Percentiles rank a stretch among this genome's conserved stretches.
Evolutionary conservation across 2,329 filamentous ascomycete species (phyloP).

Genomic region (Aspergillus luchuensis): DNA sequence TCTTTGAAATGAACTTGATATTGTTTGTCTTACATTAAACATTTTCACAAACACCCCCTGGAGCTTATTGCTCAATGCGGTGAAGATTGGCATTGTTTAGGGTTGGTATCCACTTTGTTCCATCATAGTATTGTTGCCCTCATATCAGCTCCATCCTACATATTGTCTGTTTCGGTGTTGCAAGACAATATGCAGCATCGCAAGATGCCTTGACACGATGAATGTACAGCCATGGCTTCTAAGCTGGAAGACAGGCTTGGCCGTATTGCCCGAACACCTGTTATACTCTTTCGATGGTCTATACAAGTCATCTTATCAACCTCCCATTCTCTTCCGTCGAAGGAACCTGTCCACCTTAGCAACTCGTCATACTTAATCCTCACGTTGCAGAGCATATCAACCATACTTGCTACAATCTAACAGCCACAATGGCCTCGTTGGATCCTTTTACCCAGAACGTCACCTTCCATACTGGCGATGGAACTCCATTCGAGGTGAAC

Average conservation of each 20-base stretch:
- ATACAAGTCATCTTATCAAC: conserved; percentile 14
- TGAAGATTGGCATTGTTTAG: conserved; percentile 14
- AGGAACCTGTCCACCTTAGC: neutral
- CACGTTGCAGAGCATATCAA: conserved; percentile 6
- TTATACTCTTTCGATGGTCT: conserved; percentile 8
- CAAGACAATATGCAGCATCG: conserved; percentile 12
- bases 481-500: conserved; percentile 43
- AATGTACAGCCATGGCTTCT: neutral
- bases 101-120: neutral
- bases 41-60: neutral
- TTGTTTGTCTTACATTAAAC: conserved; percentile 15
- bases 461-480: conserved; percentile 50
- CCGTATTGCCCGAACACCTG: neutral
- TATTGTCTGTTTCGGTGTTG: conserved; percentile 36
- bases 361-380: neutral
- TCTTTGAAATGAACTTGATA: conserved; percentile 5
- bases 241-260: neutral
- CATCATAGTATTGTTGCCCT: conserved; percentile 16
- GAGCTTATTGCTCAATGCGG: neutral
- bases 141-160: neutral
- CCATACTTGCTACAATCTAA: neutral
- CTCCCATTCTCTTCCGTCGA: neutral
- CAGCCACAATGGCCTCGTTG: conserved; percentile 31
- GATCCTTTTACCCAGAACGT: conserved; percentile 57
- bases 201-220: conserved; percentile 10